phyloP scores from a whole-genome alignment of 2,329 filamentous ascomycete genomes.

The Parastagonospora nodorum region DNA sequence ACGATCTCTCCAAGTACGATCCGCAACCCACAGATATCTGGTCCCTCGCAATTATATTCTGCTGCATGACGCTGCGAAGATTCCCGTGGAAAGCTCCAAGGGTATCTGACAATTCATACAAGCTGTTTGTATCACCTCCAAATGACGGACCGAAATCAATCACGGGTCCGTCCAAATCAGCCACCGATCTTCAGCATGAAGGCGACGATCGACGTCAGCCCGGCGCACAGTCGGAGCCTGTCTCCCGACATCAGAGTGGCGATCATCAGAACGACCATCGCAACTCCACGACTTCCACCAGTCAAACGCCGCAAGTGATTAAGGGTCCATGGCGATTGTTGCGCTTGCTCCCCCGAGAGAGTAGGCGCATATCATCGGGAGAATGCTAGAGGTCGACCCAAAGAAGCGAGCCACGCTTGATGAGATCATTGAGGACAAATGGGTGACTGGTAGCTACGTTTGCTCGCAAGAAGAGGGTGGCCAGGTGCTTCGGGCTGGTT shows the following conservation, averaged over 20 bases:
- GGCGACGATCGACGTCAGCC: constrained; percentile 30
- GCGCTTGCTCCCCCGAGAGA: constrained; percentile 85
- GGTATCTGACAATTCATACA: constrained; percentile 90
- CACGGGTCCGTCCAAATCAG: constrained; percentile 38
- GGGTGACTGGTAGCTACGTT: constrained; percentile 84
- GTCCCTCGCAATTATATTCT: constrained; percentile 98
- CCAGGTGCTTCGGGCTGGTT: constrained; percentile 70
- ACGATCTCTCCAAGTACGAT: constrained; percentile 91
- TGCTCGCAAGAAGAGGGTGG: constrained; percentile 81
- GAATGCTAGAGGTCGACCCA: constrained; percentile 90
- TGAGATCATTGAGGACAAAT: constrained; percentile 85
- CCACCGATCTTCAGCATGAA: constrained; percentile 43
- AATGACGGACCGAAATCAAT: constrained; percentile 54
- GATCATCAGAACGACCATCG: constrained; percentile 22
- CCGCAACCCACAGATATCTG: constrained; percentile 94
- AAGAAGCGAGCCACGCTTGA: constrained; percentile 80
- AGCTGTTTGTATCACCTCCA: constrained; percentile 85
- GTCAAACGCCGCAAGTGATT: constrained; percentile 63
- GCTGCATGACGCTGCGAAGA: constrained; percentile 93
- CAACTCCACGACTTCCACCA: constrained; percentile 22
- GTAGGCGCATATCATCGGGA: constrained; percentile 81
- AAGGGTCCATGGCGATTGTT: constrained; percentile 91
- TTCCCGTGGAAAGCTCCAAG: constrained; percentile 98
- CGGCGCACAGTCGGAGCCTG: constrained; percentile 46
- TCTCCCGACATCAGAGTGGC: constrained; percentile 45